These are phyloP conservation scores for Spatholobus suberectus DNA, from an alignment of 306 rosid species.

Conservation along the genomic window DNA sequence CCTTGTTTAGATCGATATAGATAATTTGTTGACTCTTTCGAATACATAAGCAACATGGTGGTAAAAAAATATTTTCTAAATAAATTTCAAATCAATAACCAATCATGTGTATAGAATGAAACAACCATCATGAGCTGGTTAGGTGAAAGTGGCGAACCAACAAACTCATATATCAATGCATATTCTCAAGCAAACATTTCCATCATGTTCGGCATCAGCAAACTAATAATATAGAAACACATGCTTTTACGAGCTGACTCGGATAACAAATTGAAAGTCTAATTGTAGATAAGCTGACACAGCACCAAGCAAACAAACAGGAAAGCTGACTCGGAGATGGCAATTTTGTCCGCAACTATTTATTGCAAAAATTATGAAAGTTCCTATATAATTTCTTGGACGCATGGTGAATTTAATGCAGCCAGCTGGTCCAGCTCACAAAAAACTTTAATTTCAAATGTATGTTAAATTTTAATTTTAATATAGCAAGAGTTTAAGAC, in stretches of 20 bases:
- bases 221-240: not conserved
- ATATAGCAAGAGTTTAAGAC: too few species aligned
- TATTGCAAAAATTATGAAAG: not conserved
- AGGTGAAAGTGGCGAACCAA: constrained; percentile 20
- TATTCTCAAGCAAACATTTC: constrained; percentile 11
- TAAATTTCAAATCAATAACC: not conserved
- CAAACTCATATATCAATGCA: not conserved
- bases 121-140: not conserved
- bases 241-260: not conserved
- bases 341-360: not conserved
- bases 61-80: not conserved
- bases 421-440: constrained; percentile 5
- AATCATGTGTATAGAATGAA: constrained; percentile 4
- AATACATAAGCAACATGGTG: not conserved
- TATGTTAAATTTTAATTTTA: too few species aligned
- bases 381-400: not conserved
- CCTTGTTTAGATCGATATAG: too few species aligned
- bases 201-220: not conserved
- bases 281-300: constrained; percentile 34
- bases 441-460: not conserved
- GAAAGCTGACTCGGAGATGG: constrained; percentile 22
- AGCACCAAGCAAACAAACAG: not conserved
- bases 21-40: too few species aligned
- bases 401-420: not conserved
- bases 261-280: not conserved